phyloP scores from a whole-genome alignment of 805 yeast species.

The Allodekkera sacchari region DNA sequence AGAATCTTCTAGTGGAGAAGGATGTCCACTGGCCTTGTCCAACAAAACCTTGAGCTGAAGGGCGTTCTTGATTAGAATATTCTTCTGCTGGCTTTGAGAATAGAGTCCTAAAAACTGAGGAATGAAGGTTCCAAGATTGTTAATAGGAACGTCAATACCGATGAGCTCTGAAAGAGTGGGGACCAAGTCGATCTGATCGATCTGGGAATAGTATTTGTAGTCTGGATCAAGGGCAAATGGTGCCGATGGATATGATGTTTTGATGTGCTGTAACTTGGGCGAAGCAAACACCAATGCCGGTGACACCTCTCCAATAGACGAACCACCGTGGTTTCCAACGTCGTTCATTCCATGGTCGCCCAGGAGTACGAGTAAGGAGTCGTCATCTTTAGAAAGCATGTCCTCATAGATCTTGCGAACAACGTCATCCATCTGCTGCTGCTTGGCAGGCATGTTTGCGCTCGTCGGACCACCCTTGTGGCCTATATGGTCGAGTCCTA shows the following conservation, averaged over 20 bases:
- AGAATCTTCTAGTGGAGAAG: constrained; percentile 8
- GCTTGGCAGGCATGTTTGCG: constrained; percentile 72
- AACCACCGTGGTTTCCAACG: constrained; percentile 94
- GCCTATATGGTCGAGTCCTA: constrained; percentile 96
- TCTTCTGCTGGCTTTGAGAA: constrained; percentile 26
- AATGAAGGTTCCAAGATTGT: constrained; percentile 67
- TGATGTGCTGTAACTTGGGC: constrained; percentile 36
- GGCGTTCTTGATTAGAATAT: constrained; percentile 45
- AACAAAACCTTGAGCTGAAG: constrained; percentile 43
- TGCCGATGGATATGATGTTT: constrained; percentile 18
- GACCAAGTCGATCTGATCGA: constrained; percentile 67
- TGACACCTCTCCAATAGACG: constrained; percentile 85
- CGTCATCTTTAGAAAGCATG: constrained; percentile 21
- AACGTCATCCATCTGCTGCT: constrained; percentile 75
- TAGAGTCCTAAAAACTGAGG: constrained; percentile 49
- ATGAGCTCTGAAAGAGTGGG: constrained; percentile 58
- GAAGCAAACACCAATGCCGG: constrained; percentile 73
- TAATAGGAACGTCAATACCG: constrained; percentile 61
- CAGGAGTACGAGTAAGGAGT: constrained; percentile 62
- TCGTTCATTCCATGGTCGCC: constrained; percentile 99
- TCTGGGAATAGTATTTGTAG: constrained; percentile 42
- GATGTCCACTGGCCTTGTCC: constrained; percentile 29
- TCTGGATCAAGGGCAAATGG: constrained; percentile 33
- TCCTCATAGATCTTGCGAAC: constrained; percentile 40
- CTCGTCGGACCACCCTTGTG: constrained; percentile 93